phyloP scores from a whole-genome alignment of 2,329 filamentous ascomycete species.

The Epichloe gansuensis region DNA sequence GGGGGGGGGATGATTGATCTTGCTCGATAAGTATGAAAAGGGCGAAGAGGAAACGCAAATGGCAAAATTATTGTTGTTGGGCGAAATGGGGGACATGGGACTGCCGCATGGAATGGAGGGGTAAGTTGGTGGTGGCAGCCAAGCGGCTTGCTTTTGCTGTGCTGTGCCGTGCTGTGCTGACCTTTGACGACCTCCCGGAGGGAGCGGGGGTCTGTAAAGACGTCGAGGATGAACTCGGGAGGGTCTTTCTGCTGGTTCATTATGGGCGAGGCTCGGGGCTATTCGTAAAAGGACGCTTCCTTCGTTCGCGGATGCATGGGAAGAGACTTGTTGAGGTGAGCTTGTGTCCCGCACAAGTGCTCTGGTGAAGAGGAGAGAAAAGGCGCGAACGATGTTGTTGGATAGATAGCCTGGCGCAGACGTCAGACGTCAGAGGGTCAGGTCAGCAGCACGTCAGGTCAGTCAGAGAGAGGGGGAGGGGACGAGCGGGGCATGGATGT shows the following conservation, averaged over 20 bases:
- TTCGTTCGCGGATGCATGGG: not conserved
- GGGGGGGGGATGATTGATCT: too few relatives aligned
- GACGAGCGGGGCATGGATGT: not conserved
- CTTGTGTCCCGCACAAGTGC: not conserved
- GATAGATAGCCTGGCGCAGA: not conserved
- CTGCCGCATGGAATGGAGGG: not conserved
- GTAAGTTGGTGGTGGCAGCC: not conserved
- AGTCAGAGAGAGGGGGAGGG: too few relatives aligned
- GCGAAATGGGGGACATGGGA: not conserved
- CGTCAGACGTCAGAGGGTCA: not conserved
- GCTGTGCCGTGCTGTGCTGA: slow-evolving; percentile 22
- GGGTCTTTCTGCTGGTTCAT: slow-evolving; percentile 42
- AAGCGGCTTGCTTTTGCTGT: too few relatives aligned
- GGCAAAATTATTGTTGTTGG: not conserved
- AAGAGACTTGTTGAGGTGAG: not conserved
- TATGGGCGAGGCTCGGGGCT: not conserved
- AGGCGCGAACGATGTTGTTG: not conserved
- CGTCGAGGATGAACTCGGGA: slow-evolving; percentile 85
- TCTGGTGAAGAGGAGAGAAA: not conserved
- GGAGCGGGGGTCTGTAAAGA: slow-evolving; percentile 80
- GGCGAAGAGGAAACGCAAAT: too few relatives aligned
- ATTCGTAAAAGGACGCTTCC: too few relatives aligned
- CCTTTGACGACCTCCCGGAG: slow-evolving; percentile 91
- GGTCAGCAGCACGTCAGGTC: too few relatives aligned
- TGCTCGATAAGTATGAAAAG: too few relatives aligned